These are phyloP conservation scores for Penicillium silybi DNA, from an alignment of 495 filamentous ascomycete species.

Conservation along the genomic window DNA sequence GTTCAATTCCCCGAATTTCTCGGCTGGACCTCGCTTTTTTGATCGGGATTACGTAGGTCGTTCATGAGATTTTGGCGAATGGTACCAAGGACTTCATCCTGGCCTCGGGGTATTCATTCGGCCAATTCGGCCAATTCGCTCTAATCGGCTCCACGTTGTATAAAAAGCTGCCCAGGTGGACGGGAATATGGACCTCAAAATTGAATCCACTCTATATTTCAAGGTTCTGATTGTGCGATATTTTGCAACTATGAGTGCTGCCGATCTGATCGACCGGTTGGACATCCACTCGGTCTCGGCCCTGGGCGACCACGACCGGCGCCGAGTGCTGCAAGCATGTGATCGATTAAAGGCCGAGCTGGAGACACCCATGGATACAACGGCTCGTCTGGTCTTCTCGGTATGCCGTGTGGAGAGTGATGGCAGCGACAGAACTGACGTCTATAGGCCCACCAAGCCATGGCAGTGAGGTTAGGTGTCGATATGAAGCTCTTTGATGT, in stretches of 20 bases:
- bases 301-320: background rate
- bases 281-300: background rate
- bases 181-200: background rate
- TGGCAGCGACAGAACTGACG: background rate
- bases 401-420: slow-evolving; percentile 9
- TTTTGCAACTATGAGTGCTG: background rate
- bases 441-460: slow-evolving; percentile 17
- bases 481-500: slow-evolving; percentile 23
- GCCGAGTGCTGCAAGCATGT: slow-evolving; percentile 13
- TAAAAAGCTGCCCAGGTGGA: background rate
- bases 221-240: background rate
- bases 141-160: background rate
- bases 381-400: slow-evolving; percentile 15
- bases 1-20: background rate
- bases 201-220: background rate
- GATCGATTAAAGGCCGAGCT: slow-evolving; percentile 8
- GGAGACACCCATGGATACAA: slow-evolving; percentile 4
- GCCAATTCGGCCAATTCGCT: background rate
- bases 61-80: no score
- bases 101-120: background rate
- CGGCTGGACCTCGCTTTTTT: background rate
- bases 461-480: slow-evolving; percentile 15
- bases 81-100: no score
- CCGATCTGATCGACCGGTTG: background rate
- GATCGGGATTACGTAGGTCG: no score